A percentile compares a stretch with the other conserved stretches of the same genome.
Conservation (phyloP, 208 protist genomes). For the Angomonas deanei region DNA sequence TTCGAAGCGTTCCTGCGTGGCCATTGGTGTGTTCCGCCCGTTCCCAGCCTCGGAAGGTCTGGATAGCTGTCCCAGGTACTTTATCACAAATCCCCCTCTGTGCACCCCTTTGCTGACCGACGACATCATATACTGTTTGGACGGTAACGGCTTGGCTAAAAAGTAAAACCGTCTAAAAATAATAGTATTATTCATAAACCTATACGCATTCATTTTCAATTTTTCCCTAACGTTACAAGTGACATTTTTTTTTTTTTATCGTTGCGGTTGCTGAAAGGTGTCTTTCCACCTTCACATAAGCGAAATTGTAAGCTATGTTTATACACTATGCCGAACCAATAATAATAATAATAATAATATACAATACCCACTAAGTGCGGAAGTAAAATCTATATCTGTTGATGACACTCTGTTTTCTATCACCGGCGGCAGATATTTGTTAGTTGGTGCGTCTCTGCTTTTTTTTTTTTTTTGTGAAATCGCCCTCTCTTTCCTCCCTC, state of each 20-base stretch:
- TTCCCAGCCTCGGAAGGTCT: conserved; percentile 61
- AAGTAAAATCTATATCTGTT: too few species aligned
- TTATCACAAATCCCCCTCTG: conserved; percentile 79
- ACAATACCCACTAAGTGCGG: too few species aligned
- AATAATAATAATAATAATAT: too few species aligned
- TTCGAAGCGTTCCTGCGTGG: conserved; percentile 50
- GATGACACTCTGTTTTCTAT: too few species aligned
- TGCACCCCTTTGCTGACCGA: conserved; percentile 62
- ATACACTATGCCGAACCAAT: too few species aligned
- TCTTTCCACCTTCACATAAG: too few species aligned
- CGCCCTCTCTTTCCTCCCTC: conserved; percentile 12
- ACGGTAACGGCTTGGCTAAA: conserved; percentile 13
- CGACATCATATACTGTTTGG: conserved; percentile 83
- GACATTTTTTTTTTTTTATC: neutral
- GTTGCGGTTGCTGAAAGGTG: neutral
- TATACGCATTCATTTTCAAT: neutral
- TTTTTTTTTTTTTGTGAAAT: conserved; percentile 3
- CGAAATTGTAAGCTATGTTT: too few species aligned
- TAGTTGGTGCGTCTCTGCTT: too few species aligned
- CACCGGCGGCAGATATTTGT: too few species aligned
- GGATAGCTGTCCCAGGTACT: conserved; percentile 64
- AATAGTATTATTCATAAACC: neutral
- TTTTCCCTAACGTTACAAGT: neutral
- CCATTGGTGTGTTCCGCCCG: conserved; percentile 78
- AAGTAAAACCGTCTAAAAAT: conserved; percentile 1